phyloP scores from a whole-genome alignment of 2,329 filamentous ascomycete species.

The Diaporthe ampelina region DNA sequence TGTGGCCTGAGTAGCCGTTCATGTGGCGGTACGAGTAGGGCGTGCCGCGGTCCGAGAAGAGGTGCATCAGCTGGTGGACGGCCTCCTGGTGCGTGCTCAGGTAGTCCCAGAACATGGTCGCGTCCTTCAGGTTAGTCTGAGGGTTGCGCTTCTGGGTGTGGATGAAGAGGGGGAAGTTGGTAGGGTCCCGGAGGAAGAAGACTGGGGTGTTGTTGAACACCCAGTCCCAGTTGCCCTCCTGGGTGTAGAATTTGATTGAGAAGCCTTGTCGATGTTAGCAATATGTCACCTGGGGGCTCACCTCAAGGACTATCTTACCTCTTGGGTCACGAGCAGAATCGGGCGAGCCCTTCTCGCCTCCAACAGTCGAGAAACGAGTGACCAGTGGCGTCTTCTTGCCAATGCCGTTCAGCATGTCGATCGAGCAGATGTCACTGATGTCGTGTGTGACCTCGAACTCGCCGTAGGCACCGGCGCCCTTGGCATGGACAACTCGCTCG shows the following conservation, averaged over 20 bases:
- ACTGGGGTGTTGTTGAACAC: conserved; percentile 83
- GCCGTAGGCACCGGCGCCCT: conserved; percentile 47
- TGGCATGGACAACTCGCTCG: conserved; percentile 48
- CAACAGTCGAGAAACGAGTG: conserved; percentile 81
- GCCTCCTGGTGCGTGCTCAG: conserved; percentile 73
- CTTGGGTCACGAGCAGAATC: conserved; percentile 85
- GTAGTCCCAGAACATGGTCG: conserved; percentile 74
- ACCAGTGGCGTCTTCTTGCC: conserved; percentile 71
- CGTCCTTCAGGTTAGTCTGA: conserved; percentile 77
- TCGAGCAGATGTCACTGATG: conserved; percentile 40
- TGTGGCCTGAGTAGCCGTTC: conserved; percentile 78
- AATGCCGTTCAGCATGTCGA: not conserved
- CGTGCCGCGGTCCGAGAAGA: conserved; percentile 77
- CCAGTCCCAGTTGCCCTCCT: conserved; percentile 83
- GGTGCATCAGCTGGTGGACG: conserved; percentile 74
- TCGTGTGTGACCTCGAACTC: conserved; percentile 46
- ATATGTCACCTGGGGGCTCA: not conserved
- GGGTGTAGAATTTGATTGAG: conserved; percentile 80
- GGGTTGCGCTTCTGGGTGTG: conserved; percentile 85
- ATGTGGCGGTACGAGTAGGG: conserved; percentile 76
- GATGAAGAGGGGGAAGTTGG: conserved; percentile 82
- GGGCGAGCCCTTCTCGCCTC: conserved; percentile 79
- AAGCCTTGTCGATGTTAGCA: conserved; percentile 59
- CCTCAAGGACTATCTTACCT: conserved; percentile 55
- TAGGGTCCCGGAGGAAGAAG: conserved; percentile 82